Conservation (phyloP, 2,329 filamentous ascomycete species). For the Trichoderma sp. region DNA sequence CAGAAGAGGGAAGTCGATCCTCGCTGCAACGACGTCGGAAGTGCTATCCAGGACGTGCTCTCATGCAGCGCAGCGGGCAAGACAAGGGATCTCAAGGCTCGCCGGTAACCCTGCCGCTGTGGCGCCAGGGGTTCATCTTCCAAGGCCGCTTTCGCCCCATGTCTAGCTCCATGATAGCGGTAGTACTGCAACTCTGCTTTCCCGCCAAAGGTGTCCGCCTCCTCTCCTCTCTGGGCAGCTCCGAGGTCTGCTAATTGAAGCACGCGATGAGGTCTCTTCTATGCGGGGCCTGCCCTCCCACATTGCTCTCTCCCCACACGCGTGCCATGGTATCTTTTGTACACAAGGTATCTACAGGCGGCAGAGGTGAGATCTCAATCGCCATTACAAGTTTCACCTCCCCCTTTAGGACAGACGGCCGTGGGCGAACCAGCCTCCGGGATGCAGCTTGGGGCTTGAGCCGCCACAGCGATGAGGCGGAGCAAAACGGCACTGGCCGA, state of each 20-base stretch:
- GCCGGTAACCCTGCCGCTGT: not conserved
- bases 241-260: conserved; percentile 3
- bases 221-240: conserved; percentile 1
- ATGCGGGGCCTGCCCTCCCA: conserved; percentile 6
- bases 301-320: not conserved
- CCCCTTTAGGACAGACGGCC: conserved; percentile 21
- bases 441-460: not conserved
- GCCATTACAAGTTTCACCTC: conserved; percentile 14
- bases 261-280: conserved; percentile 12
- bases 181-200: not conserved
- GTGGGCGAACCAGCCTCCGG: not conserved
- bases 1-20: not conserved
- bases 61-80: conserved; percentile 7
- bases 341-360: not conserved
- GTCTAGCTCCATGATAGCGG: conserved; percentile 18
- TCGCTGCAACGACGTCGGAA: not conserved
- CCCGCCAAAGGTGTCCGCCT: not conserved
- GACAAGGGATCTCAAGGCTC: conserved; percentile 10
- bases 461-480: conserved; percentile 7
- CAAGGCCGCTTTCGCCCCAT: conserved; percentile 4
- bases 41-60: conserved; percentile 8
- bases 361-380: conserved; percentile 16
- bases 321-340: too few relatives aligned
- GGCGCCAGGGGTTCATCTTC: conserved; percentile 14
- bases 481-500: not conserved